Conservation (phyloP, 495 filamentous ascomycete species). For the Parathielavia appendiculata region DNA sequence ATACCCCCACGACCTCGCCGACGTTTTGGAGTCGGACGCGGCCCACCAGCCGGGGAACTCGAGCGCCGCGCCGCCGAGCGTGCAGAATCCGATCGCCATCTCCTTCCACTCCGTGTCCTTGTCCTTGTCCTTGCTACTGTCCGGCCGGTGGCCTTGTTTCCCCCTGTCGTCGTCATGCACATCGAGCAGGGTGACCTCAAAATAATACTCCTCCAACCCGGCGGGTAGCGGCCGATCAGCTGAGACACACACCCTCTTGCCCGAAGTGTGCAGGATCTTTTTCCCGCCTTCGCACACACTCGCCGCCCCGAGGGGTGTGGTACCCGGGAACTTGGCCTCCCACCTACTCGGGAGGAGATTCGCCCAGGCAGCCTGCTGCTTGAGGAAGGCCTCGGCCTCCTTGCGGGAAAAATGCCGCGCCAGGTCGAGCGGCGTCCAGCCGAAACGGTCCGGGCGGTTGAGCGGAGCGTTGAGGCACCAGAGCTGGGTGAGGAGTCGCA, state of each 20-base stretch:
- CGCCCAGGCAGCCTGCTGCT: slow-evolving; percentile 22
- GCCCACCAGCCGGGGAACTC: slow-evolving; percentile 21
- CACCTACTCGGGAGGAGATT: slow-evolving; percentile 22
- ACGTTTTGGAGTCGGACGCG: background rate
- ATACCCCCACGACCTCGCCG: slow-evolving; percentile 22
- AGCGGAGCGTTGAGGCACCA: slow-evolving; percentile 15
- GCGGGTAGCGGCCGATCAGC: slow-evolving; percentile 25
- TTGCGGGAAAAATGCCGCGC: slow-evolving; percentile 13
- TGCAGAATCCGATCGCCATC: slow-evolving; percentile 26
- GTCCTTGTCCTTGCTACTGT: background rate
- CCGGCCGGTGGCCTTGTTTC: background rate
- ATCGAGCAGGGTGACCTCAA: slow-evolving; percentile 18
- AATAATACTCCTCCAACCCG: slow-evolving; percentile 26
- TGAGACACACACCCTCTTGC: slow-evolving; percentile 16
- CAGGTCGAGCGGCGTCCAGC: slow-evolving; percentile 28
- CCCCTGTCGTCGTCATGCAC: background rate
- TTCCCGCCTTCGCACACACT: slow-evolving; percentile 14
- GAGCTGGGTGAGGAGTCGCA: slow-evolving; percentile 17
- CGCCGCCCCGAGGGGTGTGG: slow-evolving; percentile 2
- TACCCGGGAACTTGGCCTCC: slow-evolving; percentile 8
- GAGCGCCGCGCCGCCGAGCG: slow-evolving; percentile 22
- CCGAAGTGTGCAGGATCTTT: slow-evolving; percentile 5
- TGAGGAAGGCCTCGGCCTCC: slow-evolving; percentile 19
- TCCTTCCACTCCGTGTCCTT: slow-evolving; percentile 2
- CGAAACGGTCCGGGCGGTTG: slow-evolving; percentile 22